Conservation (phyloP, 2,329 filamentous ascomycete genomes). For the Xylariaceae sp. region DNA sequence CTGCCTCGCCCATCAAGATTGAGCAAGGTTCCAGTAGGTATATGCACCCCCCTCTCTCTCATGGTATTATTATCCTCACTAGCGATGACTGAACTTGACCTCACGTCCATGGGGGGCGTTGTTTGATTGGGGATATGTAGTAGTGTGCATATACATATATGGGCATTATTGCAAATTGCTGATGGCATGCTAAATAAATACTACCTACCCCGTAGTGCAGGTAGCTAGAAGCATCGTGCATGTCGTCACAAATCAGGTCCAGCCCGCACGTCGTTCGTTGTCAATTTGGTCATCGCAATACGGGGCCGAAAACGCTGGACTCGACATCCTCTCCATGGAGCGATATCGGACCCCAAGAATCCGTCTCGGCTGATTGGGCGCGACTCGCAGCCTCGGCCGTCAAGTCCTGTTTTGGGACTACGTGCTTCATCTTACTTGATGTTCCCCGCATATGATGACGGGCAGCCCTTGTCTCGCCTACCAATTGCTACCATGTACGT, state of each 20-base stretch:
- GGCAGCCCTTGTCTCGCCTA: conserved; percentile 17
- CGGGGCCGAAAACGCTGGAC: conserved; percentile 6
- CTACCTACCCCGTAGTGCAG: not conserved
- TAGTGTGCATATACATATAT: too few relatives aligned
- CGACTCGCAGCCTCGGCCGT: conserved; percentile 18
- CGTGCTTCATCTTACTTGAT: conserved; percentile 6
- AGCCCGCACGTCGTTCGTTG: conserved; percentile 5
- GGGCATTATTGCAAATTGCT: too few relatives aligned
- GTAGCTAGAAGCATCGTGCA: not conserved
- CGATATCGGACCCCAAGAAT: conserved; percentile 26
- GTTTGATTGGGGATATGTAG: not conserved
- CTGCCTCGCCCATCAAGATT: not conserved
- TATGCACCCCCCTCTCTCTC: not conserved
- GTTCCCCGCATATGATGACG: conserved; percentile 15
- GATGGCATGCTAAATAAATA: not conserved
- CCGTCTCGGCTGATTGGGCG: conserved; percentile 23
- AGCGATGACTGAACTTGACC: not conserved
- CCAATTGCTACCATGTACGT: conserved; percentile 3
- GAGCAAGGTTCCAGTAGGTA: not conserved
- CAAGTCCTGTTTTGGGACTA: conserved; percentile 16
- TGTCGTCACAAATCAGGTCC: conserved; percentile 12
- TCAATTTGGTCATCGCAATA: conserved; percentile 1
- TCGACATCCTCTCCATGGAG: conserved; percentile 15
- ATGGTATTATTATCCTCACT: not conserved
- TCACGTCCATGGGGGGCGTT: not conserved